Evolutionary conservation across 768 basidiomycete species (phyloP).

Genomic region (Tricholoma matsutake): DNA sequence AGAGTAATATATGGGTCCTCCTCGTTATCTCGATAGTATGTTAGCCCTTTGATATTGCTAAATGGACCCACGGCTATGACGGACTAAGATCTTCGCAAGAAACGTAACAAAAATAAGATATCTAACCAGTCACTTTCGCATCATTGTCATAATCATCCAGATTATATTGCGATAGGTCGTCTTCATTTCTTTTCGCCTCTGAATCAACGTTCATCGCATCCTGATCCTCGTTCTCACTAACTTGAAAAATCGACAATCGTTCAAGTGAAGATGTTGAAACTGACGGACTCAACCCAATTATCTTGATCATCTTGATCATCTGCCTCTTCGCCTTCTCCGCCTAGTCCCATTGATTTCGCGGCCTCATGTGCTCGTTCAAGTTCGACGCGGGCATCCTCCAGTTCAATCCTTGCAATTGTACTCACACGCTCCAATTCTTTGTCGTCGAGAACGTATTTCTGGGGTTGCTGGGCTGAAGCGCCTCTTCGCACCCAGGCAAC

Average conservation of each 20-base stretch:
- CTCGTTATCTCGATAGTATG: constrained; percentile 86
- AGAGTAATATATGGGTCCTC: constrained; percentile 97
- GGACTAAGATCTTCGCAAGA: constrained; percentile 8
- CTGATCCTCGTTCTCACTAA: constrained; percentile 37
- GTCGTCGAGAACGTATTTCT: constrained; percentile 89
- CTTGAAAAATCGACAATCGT: constrained; percentile 13
- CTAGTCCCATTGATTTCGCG: constrained; percentile 66
- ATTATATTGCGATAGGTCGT: constrained; percentile 84
- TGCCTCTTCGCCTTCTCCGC: constrained; percentile 62
- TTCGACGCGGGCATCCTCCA: constrained; percentile 87
- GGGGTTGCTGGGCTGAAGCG: constrained; percentile 67
- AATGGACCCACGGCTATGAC: constrained; percentile 70
- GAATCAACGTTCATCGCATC: constrained; percentile 65
- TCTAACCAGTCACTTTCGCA: constrained; percentile 34
- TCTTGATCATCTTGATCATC: constrained; percentile 54
- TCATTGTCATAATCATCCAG: constrained; percentile 93
- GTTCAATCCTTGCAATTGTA: constrained; percentile 78
- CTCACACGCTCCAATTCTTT: constrained; percentile 88
- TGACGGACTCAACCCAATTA: constrained; percentile 88
- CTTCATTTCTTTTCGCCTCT: constrained; percentile 35
- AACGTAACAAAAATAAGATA: constrained; percentile 3
- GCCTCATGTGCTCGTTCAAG: constrained; percentile 79
- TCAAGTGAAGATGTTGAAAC: constrained; percentile 8
- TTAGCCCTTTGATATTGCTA: constrained; percentile 92
- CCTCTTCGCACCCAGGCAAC: constrained; percentile 84